Percentiles rank a stretch among this genome's conserved stretches.
Conservation (phyloP, 345 rosid genomes). For the Acer yangbiense region DNA sequence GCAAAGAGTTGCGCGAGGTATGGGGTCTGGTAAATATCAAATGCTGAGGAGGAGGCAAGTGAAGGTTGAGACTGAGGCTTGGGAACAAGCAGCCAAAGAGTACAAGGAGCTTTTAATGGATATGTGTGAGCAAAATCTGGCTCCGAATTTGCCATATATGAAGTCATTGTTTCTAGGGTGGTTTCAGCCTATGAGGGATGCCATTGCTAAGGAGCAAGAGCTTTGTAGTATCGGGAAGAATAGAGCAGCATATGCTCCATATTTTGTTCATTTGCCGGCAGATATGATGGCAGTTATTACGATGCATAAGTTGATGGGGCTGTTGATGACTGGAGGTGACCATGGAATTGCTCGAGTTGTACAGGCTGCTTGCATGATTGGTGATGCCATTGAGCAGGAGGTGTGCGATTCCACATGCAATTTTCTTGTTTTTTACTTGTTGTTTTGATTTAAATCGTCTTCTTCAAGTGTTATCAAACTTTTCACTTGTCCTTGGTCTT, state of each 20-base stretch:
- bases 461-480: not conserved
- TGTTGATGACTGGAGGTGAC: conserved; percentile 81
- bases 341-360: conserved; percentile 74
- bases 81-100: conserved; percentile 88
- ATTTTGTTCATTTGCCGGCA: conserved; percentile 75
- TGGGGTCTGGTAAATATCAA: conserved; percentile 42
- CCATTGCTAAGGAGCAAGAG: conserved; percentile 71
- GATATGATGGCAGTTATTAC: conserved; percentile 93
- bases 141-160: conserved; percentile 90
- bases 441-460: conserved; percentile 1
- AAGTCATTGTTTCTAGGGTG: conserved; percentile 93
- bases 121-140: conserved; percentile 93
- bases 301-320: conserved; percentile 81
- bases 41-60: conserved; percentile 74
- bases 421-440: conserved; percentile 19
- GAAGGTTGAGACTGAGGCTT: conserved; percentile 89
- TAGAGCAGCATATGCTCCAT: conserved; percentile 48
- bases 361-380: conserved; percentile 71
- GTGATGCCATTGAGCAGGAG: conserved; percentile 97
- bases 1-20: conserved; percentile 35
- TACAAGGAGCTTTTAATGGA: conserved; percentile 78
- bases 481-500: not conserved
- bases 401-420: conserved; percentile 36
- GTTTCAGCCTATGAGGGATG: conserved; percentile 90
- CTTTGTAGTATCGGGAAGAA: conserved; percentile 54